Conservation (phyloP, 208 protist genomes). For the Leishmania braziliensis region DNA sequence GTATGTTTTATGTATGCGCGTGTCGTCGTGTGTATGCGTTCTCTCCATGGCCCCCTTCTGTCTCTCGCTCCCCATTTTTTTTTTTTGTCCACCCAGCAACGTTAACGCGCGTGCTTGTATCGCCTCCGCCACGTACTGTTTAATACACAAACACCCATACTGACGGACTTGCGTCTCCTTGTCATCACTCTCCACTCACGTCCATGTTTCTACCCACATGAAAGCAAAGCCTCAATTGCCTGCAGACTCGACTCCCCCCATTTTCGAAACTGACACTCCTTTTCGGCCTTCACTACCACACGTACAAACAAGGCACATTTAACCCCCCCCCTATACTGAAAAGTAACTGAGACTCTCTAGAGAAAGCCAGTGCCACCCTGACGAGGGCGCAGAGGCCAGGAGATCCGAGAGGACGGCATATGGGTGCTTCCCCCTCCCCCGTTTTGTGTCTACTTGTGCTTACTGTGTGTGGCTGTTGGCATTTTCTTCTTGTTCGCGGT, state of each 20-base stretch:
- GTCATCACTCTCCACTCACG: neutral
- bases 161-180: neutral
- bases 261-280: neutral
- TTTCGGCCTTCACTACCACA: neutral
- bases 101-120: neutral
- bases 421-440: neutral
- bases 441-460: neutral
- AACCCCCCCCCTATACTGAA: neutral
- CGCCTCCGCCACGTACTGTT: neutral
- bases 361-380: neutral
- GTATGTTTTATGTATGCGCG: neutral
- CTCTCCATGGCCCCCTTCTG: neutral
- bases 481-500: neutral
- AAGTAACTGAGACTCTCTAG: neutral
- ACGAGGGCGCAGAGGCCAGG: neutral
- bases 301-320: neutral
- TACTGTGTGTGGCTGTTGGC: neutral
- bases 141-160: neutral
- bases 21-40: neutral
- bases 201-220: neutral
- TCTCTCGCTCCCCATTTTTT: neutral
- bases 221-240: too few species aligned
- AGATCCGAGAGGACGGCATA: neutral
- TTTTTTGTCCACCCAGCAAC: neutral
- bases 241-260: neutral